Base-by-base conservation (phyloP, 257 asterid genomes). In the Echium plantagineum region DNA sequence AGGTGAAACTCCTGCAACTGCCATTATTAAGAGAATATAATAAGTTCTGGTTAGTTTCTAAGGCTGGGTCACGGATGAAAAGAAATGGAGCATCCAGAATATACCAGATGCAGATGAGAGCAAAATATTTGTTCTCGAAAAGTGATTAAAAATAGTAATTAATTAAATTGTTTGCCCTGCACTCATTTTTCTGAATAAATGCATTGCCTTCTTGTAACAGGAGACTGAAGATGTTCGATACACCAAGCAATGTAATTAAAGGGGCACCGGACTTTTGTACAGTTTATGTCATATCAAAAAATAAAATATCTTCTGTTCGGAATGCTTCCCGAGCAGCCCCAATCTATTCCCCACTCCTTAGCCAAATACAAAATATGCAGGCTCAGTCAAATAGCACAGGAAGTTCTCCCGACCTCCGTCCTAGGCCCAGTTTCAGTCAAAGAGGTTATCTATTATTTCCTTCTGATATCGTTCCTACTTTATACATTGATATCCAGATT, bases 261-360 rank as follows among this genome's bases (percentile, higher is more conserved):
- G 58, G 57, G 46, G 83, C 93, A 49, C 97, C 97, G 0, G 97
- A 89, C 56, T 89, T 84, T 66, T 78, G 91, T 61, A 82, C 89
- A 0, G 86, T 86, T 57, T 84, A 82, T 62, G 95, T 89, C 16
- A 89, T 89, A 70, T 89, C 97, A 10, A 89, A 86, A 63, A 51
- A 89, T 18, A 89, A 89, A 78, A 78, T 89, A 35, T 84, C 94
- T 19, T 80, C 90, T 4, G 84, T 89, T 49, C 77, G 76, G 71
- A 86, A 89, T 66, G 87, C 94, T 58, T 72, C 82, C 21, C 94
- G 95, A 8, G 61, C 35, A 10, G 86, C 91, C 0, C 94, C 94
- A 1, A 79, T 78, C 60, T 22, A 67, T 12, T 89, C 95, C 6
- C 91, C 97, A 13, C 84, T 89, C 54, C 58, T 32, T 46, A 38